Evolutionary conservation across 352 stramenopile species (phyloP).

Genomic region (Globisporangium heterothallicum): DNA sequence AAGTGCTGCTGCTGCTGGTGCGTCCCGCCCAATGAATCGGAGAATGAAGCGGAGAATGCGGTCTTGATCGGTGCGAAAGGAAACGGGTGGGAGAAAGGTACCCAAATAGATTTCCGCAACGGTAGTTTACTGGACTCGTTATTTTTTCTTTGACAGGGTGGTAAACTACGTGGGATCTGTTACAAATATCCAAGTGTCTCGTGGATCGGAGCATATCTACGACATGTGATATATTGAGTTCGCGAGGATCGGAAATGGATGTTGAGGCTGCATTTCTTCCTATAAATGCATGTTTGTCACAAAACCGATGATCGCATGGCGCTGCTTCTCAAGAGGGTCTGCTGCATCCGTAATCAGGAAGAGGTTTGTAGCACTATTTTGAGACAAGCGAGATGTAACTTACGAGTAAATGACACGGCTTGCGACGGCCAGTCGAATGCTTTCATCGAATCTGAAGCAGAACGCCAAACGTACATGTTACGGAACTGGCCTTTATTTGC

Average conservation of each 20-base stretch:
- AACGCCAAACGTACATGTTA: background rate
- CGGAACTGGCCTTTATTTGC: background rate
- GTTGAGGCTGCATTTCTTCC: too few species aligned
- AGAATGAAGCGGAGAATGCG: too few species aligned
- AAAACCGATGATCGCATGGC: too few species aligned
- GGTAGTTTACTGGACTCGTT: background rate
- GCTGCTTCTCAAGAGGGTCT: too few species aligned
- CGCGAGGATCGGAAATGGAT: too few species aligned
- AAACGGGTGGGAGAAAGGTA: background rate
- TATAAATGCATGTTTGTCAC: too few species aligned
- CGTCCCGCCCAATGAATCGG: background rate
- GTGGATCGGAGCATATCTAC: too few species aligned
- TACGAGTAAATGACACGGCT: background rate
- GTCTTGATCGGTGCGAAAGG: background rate
- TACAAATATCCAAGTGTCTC: background rate
- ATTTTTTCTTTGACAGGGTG: background rate
- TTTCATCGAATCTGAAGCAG: background rate
- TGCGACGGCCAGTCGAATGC: background rate
- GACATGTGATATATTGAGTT: too few species aligned
- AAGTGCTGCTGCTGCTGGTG: background rate
- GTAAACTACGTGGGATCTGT: background rate
- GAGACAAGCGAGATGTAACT: background rate
- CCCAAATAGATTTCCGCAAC: background rate
- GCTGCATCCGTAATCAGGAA: too few species aligned
- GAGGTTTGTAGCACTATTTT: too few species aligned